Conservation (phyloP, 2,329 filamentous ascomycete genomes). For the Fusarium anguioides region DNA sequence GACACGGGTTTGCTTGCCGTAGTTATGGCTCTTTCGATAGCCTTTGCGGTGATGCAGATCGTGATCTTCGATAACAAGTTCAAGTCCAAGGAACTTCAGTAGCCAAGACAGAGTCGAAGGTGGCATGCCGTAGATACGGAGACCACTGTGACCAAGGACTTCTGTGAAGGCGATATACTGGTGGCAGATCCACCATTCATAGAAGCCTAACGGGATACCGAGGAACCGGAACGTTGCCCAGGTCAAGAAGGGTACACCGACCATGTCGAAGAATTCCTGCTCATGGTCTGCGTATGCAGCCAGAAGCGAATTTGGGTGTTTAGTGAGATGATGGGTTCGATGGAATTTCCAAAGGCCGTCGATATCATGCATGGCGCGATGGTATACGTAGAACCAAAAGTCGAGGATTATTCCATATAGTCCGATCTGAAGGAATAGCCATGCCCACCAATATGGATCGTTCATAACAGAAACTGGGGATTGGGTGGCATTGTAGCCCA, state of each 20-base stretch:
- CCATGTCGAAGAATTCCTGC: conserved; percentile 36
- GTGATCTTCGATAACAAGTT: conserved; percentile 28
- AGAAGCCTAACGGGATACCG: conserved; percentile 21
- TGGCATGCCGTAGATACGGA: conserved; percentile 20
- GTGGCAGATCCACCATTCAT: conserved; percentile 34
- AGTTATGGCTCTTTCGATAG: conserved; percentile 32
- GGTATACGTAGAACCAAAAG: conserved; percentile 33
- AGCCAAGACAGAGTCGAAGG: conserved; percentile 23
- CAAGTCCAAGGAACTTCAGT: not conserved
- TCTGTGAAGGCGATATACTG: conserved; percentile 34
- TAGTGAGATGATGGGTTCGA: conserved; percentile 30
- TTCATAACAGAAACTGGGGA: conserved; percentile 12
- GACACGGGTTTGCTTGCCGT: conserved; percentile 26
- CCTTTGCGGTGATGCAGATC: conserved; percentile 31
- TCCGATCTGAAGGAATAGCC: conserved; percentile 25
- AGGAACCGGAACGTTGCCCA: conserved; percentile 16
- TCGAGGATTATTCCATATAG: conserved; percentile 29
- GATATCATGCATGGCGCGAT: conserved; percentile 33
- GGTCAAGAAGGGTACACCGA: conserved; percentile 23
- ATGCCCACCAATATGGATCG: not conserved
- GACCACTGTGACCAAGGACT: conserved; percentile 26
- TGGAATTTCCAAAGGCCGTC: conserved; percentile 30
- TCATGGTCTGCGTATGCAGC: conserved; percentile 29
- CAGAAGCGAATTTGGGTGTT: conserved; percentile 26
- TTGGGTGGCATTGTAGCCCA: conserved; percentile 7